These are phyloP conservation scores for Isoetes taiwanensis DNA, from an alignment of 75 land plant genomes.

Conservation along the genomic window DNA sequence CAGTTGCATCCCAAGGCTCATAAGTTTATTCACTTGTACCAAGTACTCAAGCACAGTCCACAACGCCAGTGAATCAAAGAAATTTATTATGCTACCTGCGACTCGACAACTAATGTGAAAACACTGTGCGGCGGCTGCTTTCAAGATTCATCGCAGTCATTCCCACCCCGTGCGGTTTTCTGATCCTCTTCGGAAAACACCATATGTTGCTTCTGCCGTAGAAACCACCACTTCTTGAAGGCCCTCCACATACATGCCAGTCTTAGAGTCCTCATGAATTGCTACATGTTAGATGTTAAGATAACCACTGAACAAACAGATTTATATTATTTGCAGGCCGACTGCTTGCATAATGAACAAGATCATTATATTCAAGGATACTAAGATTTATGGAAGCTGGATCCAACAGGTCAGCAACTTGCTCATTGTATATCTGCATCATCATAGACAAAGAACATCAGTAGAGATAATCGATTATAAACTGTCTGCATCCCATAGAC, in stretches of 20 bases:
- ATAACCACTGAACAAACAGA: background rate
- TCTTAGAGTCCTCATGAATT: background rate
- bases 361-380: slow-evolving; percentile 6
- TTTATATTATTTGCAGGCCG: background rate
- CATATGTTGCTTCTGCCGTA: slow-evolving; percentile 14
- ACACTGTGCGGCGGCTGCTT: slow-evolving; percentile 31
- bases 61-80: background rate
- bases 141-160: slow-evolving; percentile 25
- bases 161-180: slow-evolving; percentile 9
- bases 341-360: too few relatives aligned
- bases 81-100: slow-evolving; percentile 11
- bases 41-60: background rate
- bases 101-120: slow-evolving; percentile 18
- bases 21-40: too few relatives aligned
- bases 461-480: background rate
- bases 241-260: background rate
- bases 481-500: background rate
- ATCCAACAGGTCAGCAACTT: slow-evolving; percentile 13
- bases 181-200: background rate
- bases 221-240: slow-evolving; percentile 7
- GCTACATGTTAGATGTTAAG: background rate
- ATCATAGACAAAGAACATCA: background rate
- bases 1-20: too few relatives aligned
- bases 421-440: slow-evolving; percentile 19
- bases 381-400: slow-evolving; percentile 12